These are phyloP conservation scores for Trichoderma hamatum DNA, from an alignment of 2,329 filamentous ascomycete species.

Conservation along the genomic window DNA sequence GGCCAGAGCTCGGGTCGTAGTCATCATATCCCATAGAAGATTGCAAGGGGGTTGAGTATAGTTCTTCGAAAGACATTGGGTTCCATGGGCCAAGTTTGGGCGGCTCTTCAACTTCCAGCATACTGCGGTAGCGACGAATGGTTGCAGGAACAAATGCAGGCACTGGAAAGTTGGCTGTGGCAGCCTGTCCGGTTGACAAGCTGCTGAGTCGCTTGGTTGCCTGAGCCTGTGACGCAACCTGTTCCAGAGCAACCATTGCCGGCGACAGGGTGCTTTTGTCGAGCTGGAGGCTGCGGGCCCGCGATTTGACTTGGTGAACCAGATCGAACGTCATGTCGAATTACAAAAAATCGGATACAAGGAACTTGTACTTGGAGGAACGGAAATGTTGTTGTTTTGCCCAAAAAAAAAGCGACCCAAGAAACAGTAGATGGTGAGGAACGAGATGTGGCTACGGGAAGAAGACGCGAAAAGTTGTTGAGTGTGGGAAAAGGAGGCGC, in stretches of 20 bases:
- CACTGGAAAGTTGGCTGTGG: slow-evolving; percentile 10
- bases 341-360: slow-evolving; percentile 37
- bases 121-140: slow-evolving; percentile 51
- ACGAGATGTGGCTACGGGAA: slow-evolving; percentile 43
- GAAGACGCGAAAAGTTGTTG: slow-evolving; percentile 31
- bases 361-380: slow-evolving; percentile 32
- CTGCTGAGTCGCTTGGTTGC: slow-evolving; percentile 42
- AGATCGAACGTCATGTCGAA: slow-evolving; percentile 47
- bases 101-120: slow-evolving; percentile 56
- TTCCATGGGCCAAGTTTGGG: slow-evolving; percentile 49
- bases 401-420: slow-evolving; percentile 48
- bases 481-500: slow-evolving; percentile 28
- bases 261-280: slow-evolving; percentile 39
- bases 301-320: slow-evolving; percentile 48
- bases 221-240: slow-evolving; percentile 27
- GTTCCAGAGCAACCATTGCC: slow-evolving; percentile 29
- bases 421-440: slow-evolving; percentile 51
- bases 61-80: slow-evolving; percentile 52
- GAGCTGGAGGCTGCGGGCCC: slow-evolving; percentile 54
- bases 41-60: slow-evolving; percentile 40
- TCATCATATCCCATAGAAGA: slow-evolving; percentile 3
- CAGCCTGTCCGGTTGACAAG: slow-evolving; percentile 32
- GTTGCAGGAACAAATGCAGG: slow-evolving; percentile 28
- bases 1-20: slow-evolving; percentile 23
- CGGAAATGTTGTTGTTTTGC: slow-evolving; percentile 35